Evolutionary conservation across 176 grass and related monocot species (phyloP).

Genomic region (Lolium multiflorum): DNA sequence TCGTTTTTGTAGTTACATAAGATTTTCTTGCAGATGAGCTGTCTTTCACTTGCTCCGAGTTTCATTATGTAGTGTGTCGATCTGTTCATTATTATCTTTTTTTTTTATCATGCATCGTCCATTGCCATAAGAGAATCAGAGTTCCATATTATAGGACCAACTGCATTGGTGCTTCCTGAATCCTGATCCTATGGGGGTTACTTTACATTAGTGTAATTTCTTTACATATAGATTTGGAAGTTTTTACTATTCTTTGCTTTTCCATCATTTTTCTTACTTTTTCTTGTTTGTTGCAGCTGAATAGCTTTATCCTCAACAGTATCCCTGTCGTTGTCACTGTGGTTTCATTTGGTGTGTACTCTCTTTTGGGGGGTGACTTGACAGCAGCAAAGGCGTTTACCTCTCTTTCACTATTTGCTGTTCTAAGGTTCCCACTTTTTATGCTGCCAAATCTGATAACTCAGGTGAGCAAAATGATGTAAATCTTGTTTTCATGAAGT

Average conservation of each 20-base stretch:
- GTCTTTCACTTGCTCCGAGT: conserved; percentile 22
- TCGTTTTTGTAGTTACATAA: conserved; percentile 23
- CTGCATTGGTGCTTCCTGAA: background rate
- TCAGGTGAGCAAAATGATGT: conserved; percentile 62
- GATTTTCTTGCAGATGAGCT: conserved; percentile 24
- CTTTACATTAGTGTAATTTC: background rate
- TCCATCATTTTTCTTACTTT: conserved; percentile 35
- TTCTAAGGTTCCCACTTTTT: conserved; percentile 96
- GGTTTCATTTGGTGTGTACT: conserved; percentile 87
- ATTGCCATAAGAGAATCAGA: background rate
- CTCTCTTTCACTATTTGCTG: conserved; percentile 91
- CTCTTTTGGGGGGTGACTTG: conserved; percentile 90
- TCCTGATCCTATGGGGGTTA: background rate
- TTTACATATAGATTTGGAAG: background rate
- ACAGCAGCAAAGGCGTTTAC: conserved; percentile 99
- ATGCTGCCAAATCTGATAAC: conserved; percentile 97
- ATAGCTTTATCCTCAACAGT: conserved; percentile 97
- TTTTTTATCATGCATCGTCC: background rate
- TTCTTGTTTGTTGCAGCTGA: conserved; percentile 72
- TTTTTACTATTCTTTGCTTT: background rate
- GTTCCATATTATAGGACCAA: background rate
- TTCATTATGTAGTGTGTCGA: background rate
- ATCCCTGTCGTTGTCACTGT: conserved; percentile 92
- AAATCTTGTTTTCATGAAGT: conserved; percentile 20
- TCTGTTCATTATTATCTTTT: background rate